These are phyloP conservation scores for Corchorus olitorius DNA, from an alignment of 345 rosid genomes.

Conservation along the genomic window DNA sequence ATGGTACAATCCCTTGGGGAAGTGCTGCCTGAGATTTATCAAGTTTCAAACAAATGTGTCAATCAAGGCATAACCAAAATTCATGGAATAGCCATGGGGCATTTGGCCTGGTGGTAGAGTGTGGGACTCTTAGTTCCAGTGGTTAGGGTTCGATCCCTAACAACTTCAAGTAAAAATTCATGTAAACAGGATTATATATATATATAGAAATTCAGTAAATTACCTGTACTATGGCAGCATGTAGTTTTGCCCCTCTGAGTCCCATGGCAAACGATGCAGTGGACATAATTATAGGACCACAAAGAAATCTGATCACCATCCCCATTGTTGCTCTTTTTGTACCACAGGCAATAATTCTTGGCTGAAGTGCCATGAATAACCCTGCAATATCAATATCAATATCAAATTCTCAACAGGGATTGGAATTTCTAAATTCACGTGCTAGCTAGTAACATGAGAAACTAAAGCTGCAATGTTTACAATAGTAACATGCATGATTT, in stretches of 20 bases:
- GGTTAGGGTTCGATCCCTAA: no score
- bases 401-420: not conserved
- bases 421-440: not conserved
- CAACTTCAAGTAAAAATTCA: not conserved
- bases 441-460: not conserved
- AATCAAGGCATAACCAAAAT: not conserved
- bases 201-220: not conserved
- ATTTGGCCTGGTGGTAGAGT: no score
- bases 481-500: no score
- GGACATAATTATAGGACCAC: constrained; percentile 66
- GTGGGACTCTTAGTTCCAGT: no score
- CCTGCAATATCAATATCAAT: constrained; percentile 36
- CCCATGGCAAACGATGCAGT: constrained; percentile 53
- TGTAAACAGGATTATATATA: no score
- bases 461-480: not conserved
- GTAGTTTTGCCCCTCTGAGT: constrained; percentile 51
- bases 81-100: not conserved
- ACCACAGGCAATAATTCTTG: constrained; percentile 69
- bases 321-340: constrained; percentile 57
- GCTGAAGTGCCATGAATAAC: constrained; percentile 81
- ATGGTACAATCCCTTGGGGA: constrained; percentile 82
- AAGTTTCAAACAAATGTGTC: not conserved
- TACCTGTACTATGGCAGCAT: constrained; percentile 82
- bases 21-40: constrained; percentile 62
- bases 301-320: constrained; percentile 62